phyloP scores from a whole-genome alignment of 1,139 yeast genomes.

The Sugiyamaella sp. region DNA sequence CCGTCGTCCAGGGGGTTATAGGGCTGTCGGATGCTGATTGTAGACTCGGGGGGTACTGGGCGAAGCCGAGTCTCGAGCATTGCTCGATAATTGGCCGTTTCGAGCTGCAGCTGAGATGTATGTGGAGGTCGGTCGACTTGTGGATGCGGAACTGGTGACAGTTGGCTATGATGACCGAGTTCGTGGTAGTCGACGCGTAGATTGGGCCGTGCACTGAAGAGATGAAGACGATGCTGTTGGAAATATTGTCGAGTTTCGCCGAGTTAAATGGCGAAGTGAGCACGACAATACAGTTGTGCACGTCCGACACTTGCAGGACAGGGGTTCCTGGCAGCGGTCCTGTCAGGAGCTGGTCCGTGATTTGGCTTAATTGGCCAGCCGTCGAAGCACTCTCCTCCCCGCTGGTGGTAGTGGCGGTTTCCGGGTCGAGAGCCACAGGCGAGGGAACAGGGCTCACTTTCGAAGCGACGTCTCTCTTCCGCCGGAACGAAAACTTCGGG shows the following conservation, averaged over 20 bases:
- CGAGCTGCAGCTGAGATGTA: conserved; percentile 35
- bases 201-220: conserved; percentile 34
- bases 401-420: conserved; percentile 1
- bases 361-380: too few species aligned
- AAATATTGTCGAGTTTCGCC: conserved; percentile 28
- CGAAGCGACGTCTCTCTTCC: conserved; percentile 2
- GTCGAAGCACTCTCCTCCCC: not conserved
- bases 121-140: conserved; percentile 29
- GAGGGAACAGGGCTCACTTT: not conserved
- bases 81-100: conserved; percentile 40
- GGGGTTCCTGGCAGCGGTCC: not conserved
- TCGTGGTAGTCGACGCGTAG: conserved; percentile 29
- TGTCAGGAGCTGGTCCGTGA: conserved; percentile 2
- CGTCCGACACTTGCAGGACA: conserved; percentile 21
- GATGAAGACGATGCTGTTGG: conserved; percentile 29
- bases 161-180: conserved; percentile 29
- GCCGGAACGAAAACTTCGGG: conserved; percentile 28
- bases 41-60: conserved; percentile 27
- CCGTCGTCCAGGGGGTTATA: conserved; percentile 26
- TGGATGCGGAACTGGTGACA: conserved; percentile 43
- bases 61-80: conserved; percentile 32
- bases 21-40: not conserved
- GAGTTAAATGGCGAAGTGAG: conserved; percentile 19
- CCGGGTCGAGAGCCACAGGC: not conserved
- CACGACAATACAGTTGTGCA: conserved; percentile 22